Evolutionary conservation across 2,329 filamentous ascomycete species (phyloP).

Genomic region (Incumbomyces lentus): DNA sequence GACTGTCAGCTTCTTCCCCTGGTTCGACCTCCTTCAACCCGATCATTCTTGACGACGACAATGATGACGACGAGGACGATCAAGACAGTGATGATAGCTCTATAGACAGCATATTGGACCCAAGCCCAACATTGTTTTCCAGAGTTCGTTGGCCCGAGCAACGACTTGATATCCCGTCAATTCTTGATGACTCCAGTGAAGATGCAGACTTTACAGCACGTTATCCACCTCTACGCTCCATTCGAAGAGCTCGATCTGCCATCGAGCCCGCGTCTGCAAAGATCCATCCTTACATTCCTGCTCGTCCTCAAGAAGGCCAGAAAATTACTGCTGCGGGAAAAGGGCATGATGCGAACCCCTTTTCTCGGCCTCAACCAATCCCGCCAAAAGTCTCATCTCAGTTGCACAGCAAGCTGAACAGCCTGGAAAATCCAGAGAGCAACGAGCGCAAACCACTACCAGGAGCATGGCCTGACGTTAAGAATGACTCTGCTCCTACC

Average conservation of each 20-base stretch:
- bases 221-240: constrained; percentile 27
- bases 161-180: constrained; percentile 6
- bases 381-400: not conserved
- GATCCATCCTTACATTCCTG: not conserved
- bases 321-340: not conserved
- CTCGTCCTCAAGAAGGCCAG: constrained; percentile 9
- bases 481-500: constrained; percentile 6
- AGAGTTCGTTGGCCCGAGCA: too few relatives aligned
- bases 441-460: constrained; percentile 18
- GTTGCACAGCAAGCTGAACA: constrained; percentile 5
- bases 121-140: too few relatives aligned
- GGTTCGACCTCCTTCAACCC: constrained; percentile 1
- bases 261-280: not conserved
- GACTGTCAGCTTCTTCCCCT: not conserved
- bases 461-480: constrained; percentile 11
- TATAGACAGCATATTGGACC: too few relatives aligned
- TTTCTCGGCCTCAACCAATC: constrained; percentile 8
- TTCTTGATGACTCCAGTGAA: constrained; percentile 26
- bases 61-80: too few relatives aligned
- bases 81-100: too few relatives aligned
- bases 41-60: not conserved
- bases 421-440: not conserved
- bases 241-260: constrained; percentile 11
- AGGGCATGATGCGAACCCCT: not conserved
- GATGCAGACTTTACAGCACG: constrained; percentile 25